phyloP scores from a whole-genome alignment of 2,329 filamentous ascomycete genomes.

The Cladosporium sp. region DNA sequence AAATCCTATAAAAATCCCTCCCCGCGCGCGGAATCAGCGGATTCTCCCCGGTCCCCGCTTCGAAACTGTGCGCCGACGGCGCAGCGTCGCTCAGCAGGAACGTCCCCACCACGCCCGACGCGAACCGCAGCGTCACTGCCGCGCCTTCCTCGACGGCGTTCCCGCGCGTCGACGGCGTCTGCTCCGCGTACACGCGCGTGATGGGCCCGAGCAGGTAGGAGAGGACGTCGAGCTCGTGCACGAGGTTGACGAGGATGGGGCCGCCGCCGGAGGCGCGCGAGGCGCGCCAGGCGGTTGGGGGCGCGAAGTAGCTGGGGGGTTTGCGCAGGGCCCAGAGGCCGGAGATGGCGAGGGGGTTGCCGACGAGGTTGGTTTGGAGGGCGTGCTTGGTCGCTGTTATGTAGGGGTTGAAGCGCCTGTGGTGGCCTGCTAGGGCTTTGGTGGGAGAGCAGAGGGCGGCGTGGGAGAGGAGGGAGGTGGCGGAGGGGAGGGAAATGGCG shows the following conservation, averaged over 20 bases:
- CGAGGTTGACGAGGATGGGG: conserved; percentile 51
- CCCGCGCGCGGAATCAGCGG: conserved; percentile 42
- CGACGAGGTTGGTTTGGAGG: conserved; percentile 38
- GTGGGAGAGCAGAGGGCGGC: conserved; percentile 22
- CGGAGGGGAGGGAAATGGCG: conserved; percentile 36
- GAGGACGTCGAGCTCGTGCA: conserved; percentile 56
- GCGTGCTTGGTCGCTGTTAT: conserved; percentile 45
- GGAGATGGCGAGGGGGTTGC: conserved; percentile 46
- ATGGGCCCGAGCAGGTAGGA: conserved; percentile 53
- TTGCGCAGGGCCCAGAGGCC: conserved; percentile 52
- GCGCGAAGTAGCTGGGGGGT: conserved; percentile 45
- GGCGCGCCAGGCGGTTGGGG: conserved; percentile 45
- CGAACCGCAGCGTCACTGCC: conserved; percentile 49
- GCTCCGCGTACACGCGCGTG: conserved; percentile 45
- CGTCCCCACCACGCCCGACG: conserved; percentile 49
- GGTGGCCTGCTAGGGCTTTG: conserved; percentile 52
- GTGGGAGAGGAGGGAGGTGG: conserved; percentile 27
- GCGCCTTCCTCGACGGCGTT: conserved; percentile 52
- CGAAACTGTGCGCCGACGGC: conserved; percentile 50
- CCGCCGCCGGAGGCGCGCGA: conserved; percentile 37
- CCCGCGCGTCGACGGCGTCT: conserved; percentile 38
- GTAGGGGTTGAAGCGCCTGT: conserved; percentile 55
- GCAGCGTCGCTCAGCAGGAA: conserved; percentile 51
- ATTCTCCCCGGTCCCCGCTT: conserved; percentile 54
- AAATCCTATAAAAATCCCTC: conserved; percentile 49